Conservation (phyloP, 345 rosid species). For the Lepidium sativum region DNA sequence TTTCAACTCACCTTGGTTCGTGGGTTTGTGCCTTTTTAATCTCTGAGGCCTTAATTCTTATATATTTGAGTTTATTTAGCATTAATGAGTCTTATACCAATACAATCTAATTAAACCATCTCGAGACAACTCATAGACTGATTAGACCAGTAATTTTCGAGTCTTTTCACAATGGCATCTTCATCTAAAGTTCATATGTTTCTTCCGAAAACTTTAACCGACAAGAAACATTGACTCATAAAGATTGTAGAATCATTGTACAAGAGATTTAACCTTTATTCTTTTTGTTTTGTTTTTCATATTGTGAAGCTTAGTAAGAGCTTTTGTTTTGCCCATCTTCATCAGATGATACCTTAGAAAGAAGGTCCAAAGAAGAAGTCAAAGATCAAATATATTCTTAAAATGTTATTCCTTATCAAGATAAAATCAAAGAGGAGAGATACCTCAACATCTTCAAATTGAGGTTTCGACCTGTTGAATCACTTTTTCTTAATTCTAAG, state of each 20-base stretch:
- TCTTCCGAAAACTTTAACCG: constrained; percentile 10
- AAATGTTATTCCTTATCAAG: constrained; percentile 21
- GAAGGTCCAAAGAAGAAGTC: constrained; percentile 10
- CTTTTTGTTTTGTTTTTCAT: not conserved
- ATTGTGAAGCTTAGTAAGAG: not conserved
- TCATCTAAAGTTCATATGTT: not conserved
- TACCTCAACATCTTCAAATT: constrained; percentile 19
- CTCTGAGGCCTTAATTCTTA: too few relatives aligned
- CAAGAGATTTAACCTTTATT: constrained; percentile 8
- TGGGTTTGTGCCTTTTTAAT: too few relatives aligned
- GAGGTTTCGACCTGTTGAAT: constrained; percentile 4
- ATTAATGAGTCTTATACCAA: too few relatives aligned
- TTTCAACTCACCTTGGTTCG: too few relatives aligned
- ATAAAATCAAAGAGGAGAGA: constrained; percentile 6
- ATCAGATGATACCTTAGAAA: constrained; percentile 12
- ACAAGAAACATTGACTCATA: constrained; percentile 15
- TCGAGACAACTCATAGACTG: not conserved
- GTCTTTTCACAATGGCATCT: constrained; percentile 17
- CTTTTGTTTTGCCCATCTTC: not conserved
- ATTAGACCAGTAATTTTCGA: not conserved
- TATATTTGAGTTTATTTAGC: too few relatives aligned
- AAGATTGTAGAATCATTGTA: constrained; percentile 19
- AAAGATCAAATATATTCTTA: constrained; percentile 2
- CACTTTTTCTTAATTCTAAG: not conserved
- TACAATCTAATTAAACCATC: not conserved